Percentiles rank a stretch among this genome's conserved stretches.
phyloP scores from a whole-genome alignment of 345 rosid species.

The Lumnitzera racemosa region DNA sequence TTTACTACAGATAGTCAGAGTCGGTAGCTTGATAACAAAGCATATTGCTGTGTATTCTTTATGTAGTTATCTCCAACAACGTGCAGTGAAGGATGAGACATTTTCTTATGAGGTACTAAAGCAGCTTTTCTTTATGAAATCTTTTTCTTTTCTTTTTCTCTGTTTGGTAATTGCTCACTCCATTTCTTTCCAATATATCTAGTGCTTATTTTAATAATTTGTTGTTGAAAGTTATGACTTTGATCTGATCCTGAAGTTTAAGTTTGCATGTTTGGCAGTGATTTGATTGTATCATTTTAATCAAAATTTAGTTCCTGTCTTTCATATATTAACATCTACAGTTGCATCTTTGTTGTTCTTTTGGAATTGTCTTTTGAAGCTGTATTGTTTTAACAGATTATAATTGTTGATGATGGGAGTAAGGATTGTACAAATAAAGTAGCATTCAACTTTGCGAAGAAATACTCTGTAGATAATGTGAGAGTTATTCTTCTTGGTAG shows the following conservation, averaged over 20 bases:
- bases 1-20: too few relatives aligned
- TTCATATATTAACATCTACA: neutral
- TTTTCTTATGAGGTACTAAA: conserved; percentile 81
- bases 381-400: conserved; percentile 40
- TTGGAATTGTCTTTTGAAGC: conserved; percentile 1
- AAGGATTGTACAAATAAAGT: conserved; percentile 76
- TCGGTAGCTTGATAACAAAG: too few relatives aligned
- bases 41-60: conserved; percentile 7
- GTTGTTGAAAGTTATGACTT: too few relatives aligned
- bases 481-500: conserved; percentile 84
- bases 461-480: conserved; percentile 63
- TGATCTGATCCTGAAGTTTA: too few relatives aligned
- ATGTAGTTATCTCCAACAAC: conserved; percentile 78
- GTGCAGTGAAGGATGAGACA: conserved; percentile 66
- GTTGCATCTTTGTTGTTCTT: neutral
- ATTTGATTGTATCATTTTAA: too few relatives aligned
- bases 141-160: too few relatives aligned
- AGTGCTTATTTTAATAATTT: too few relatives aligned
- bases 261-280: too few relatives aligned
- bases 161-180: too few relatives aligned
- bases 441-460: conserved; percentile 71
- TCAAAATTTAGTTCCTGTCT: too few relatives aligned
- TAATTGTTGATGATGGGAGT: conserved; percentile 96
- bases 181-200: too few relatives aligned
- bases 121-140: too few relatives aligned